Evolutionary conservation across 2,329 filamentous ascomycete species (phyloP), one percentile per base, ranked within the genome.

Genomic region (Acrodontium crateriforme): DNA sequence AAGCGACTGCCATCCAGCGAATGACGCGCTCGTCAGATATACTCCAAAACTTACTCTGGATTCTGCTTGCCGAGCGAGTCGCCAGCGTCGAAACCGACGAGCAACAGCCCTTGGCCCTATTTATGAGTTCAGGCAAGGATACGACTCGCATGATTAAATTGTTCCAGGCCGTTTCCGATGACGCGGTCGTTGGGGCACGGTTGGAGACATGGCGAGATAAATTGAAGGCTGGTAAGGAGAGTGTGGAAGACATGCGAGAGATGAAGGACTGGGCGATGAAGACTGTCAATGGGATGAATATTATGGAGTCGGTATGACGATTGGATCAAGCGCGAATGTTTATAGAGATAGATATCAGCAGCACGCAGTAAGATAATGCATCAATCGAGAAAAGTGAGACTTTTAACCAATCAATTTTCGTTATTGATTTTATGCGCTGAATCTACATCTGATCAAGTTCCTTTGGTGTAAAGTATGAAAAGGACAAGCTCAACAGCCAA

Each of bases 141-240:
- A 53, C 51, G 3, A 51, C 39, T 13, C 36, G 49, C 22, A 51
- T 54, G 50, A 49, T 54, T 24, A 47, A 43, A 31, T 39, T 38
- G 25, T 47, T 40, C 16, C 36, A 40, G 11, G 27, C 23, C n/a
- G 30, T 42, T 14, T 41, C 39, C 4, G 38, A 49, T 27, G n/a
- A n/a, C n/a, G 32, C 24, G 2, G 46, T 40, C n/a, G 34, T 36
- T 14, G 41, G 30, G 8, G 33, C 26, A 22, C 38, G 41, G 29
- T 27, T 53, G 24, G 40, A 42, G 9, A 26, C 28, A 8, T 50
- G 46, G 39, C 45, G 44, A 25, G 43, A 46, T 23, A 35, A 38
- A 28, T 29, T 53, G 13, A 51, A 51, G 26, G 27, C 35, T 17
- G 47, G 46, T 2, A 28, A 37, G 11, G 39, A 46, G 9, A 40